Base-by-base conservation (phyloP, 768 basidiomycete species). In the Dioszegia crocea region DNA sequence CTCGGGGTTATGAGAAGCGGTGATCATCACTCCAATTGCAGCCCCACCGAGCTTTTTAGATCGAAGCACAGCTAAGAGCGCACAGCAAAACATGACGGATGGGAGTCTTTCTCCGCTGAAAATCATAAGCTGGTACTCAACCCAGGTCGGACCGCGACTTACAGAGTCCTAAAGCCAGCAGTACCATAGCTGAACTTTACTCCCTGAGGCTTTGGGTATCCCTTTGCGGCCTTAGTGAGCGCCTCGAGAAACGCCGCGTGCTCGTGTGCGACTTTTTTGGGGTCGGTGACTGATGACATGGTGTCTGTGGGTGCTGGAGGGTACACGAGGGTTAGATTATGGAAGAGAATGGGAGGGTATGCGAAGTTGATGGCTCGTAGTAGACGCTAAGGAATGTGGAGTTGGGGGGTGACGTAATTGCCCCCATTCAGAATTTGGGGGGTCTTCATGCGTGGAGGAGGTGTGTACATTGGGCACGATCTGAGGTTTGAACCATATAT, bases 1-100 rank as follows among this genome's bases (percentile, higher is more conserved):
- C 74, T 93, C 93, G n/a, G 96, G 94, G 76, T 99, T 99, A 78
- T 99, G 96, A n/a, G 91, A 94, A 2, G 96, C 96, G 36, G 96
- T 99, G 74, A 99, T 87, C 96, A 99, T 98, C 21, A 98, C 89
- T 16, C 96, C 96, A 67, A 99, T 88, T 24, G 86, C 87, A 74
- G 86, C 88, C 26, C 96, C 91, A 72, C 87, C 86, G n/a, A 92
- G 82, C 63, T 84, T 86, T 80, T 88, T 96, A 79, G 92, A 97
- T 58, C 96, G 81, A 49, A 99, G 81, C 5, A 83, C 89, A 44
- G 96, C 96, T 17, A 99, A 80, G 39, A 98, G 79, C 11, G 91
- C 96, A 14, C 94, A 87, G 65, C 92, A 84, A 80, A 96, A 97
- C 64, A 99, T 81, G n/a, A 94, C 91, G 10, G 88, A 88, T 70